Evolutionary conservation across 2,329 filamentous ascomycete species (phyloP), one percentile per base, ranked within the genome.

Genomic region (Stagonosporopsis chrysanthemi): DNA sequence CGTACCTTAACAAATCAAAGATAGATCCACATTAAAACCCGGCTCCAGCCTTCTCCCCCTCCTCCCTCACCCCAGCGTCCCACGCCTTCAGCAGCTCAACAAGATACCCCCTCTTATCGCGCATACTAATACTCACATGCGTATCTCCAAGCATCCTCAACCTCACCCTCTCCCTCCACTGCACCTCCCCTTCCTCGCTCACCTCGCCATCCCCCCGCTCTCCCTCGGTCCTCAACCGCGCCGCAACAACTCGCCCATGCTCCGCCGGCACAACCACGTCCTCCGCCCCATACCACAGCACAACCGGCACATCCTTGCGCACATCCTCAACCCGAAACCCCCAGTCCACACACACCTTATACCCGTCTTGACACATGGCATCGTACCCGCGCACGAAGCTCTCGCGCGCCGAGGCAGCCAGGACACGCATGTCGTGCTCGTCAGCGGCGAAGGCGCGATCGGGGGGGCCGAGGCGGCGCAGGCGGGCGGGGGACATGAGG

Each of bases 251-350:
- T 42, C 62, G 56, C 1, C 72, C 76, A 63, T 77, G 74, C 48
- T 71, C 65, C 2, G 67, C 63, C 35, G 75, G 76, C 40, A 78
- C 70, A 57, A 62, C 65, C 19, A 24, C 62, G 65, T 78, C 75
- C 3, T 64, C 31, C 40, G 66, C 74, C 19, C 73, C 75, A 62
- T 77, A 73, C 75, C 75, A 78, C 60, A 78, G 39, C 52, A 74
- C 67, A 28, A 78, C 68, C 2, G 70, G 69, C 40, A 78, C 51
- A 54, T 78, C 75, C 1, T 56, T 44, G 4, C 74, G 48, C 24
- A 78, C 73, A 54, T 77, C 76, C 52, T 75, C 62, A 2, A 79
- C 56, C 48, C 58, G 49, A 51, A 79, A 78, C 1, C 73, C 75
- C 62, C 65, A 75, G 9, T 70, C 54, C 5, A 36, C 52, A 42